Evolutionary conservation across 257 asterid genomes (phyloP), one percentile per base, ranked within the genome.

Genomic region (Dorcoceras hygrometricum): DNA sequence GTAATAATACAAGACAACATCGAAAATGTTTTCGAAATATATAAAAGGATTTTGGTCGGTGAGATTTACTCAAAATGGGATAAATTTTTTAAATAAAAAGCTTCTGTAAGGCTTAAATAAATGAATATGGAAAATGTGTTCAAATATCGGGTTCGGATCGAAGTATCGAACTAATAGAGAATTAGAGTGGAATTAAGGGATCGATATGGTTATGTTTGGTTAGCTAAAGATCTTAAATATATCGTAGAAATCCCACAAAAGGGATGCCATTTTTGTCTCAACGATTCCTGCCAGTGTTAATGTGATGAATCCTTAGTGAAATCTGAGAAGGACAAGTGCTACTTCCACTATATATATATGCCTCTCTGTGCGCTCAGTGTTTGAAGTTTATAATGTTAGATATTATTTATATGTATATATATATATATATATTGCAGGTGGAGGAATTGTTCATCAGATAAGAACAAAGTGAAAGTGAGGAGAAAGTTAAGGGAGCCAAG

Each of bases 401-500:
- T 31, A 8, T 31, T 7, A 29, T 2, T 23, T 11, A 20, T 23
- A 31, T 34, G 4, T 34, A 20, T 12, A 29, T 2, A 43, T 11
- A 29, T 2, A 43, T 11, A 20, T 23, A 31, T 34, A 8, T 34
- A 20, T 12, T 73, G 74, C 54, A 86, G 96, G 96, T 87, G 96
- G 95, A 88, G 83, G 84, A 87, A 78, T 75, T 65, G 87, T 14
- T 77, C 75, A 1, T 69, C 86, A 1, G 96, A 91, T 20, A 91
- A 86, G 83, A 83, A 81, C 72, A 87, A 84, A 74, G 83, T 83
- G 73, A 91, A 89, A 87, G 82, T 82, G 66, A 86, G 96, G 72
- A 83, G 96, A 69, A 87, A 86, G 83, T 75, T 91, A 32, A 75
- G 98, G 67, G 98, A 91, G 82, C 98, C 98, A 50, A 87, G 98